These are phyloP conservation scores for Trichoderma atroviride DNA, from an alignment of 2,329 filamentous ascomycete species.

Conservation along the genomic window DNA sequence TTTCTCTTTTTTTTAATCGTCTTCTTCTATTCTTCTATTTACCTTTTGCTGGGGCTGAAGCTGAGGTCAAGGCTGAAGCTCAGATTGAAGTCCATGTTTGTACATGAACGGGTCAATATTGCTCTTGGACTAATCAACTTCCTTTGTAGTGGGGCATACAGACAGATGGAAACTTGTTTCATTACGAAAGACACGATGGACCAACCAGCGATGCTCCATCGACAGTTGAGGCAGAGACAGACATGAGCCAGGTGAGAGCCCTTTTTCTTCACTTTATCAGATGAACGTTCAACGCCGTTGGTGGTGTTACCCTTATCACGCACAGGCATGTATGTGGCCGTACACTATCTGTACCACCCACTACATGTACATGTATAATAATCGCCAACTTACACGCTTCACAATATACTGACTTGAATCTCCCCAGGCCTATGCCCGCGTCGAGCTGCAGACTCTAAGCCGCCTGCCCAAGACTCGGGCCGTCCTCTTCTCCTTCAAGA, in stretches of 20 bases:
- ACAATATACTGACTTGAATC: background rate
- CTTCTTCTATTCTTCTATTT: no score
- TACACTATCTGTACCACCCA: background rate
- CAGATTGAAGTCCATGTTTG: background rate
- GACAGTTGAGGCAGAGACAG: conserved; percentile 5
- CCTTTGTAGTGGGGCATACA: conserved; percentile 52
- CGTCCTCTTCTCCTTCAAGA: conserved; percentile 60
- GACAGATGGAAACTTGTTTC: conserved; percentile 47
- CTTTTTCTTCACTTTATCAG: background rate
- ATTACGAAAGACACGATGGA: conserved; percentile 33
- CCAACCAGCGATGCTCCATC: conserved; percentile 37
- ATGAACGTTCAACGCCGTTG: background rate
- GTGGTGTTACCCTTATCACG: background rate
- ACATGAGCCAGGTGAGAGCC: conserved; percentile 16
- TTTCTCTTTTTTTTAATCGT: background rate
- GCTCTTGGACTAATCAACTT: background rate
- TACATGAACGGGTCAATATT: background rate
- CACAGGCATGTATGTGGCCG: background rate
- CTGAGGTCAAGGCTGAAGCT: background rate
- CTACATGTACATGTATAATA: background rate
- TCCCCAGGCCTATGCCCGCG: conserved; percentile 39
- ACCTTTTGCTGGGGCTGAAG: background rate
- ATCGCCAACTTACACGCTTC: background rate
- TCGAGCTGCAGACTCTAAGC: conserved; percentile 56
- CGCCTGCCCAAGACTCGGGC: conserved; percentile 51